Evolutionary conservation across 139 green algal species (phyloP).

Genomic region (Coelastrella sp.): DNA sequence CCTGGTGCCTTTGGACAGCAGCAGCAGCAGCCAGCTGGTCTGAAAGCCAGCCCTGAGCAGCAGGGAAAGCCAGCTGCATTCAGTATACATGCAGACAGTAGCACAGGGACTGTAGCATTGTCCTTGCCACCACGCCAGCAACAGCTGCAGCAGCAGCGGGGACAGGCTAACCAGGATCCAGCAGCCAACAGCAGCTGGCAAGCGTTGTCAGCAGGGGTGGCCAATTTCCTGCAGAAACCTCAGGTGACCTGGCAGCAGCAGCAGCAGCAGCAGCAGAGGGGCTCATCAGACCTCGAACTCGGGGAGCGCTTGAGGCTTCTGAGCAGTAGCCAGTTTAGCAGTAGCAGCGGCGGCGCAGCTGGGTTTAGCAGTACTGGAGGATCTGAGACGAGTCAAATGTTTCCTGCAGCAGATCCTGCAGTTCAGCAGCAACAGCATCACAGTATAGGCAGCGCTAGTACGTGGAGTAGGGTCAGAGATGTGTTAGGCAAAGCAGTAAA

Average conservation of each 20-base stretch:
- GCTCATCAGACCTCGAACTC: neutral
- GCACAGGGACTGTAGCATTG: neutral
- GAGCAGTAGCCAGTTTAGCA: constrained; percentile 18
- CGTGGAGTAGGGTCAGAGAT: neutral
- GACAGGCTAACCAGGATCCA: neutral
- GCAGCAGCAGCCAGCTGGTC: neutral
- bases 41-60: neutral
- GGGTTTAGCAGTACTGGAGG: neutral
- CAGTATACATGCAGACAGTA: neutral
- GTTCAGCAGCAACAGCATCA: neutral
- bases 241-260: neutral
- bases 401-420: neutral
- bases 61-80: neutral
- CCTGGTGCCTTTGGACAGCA: neutral
- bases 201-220: neutral
- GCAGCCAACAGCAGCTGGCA: neutral
- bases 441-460: neutral
- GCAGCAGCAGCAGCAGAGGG: constrained; percentile 13
- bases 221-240: neutral
- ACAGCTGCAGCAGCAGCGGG: constrained; percentile 12
- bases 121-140: neutral
- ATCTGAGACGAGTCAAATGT: too few relatives aligned
- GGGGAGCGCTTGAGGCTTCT: neutral
- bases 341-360: neutral
- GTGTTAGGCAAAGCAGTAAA: neutral